Evolutionary conservation across 2,329 filamentous ascomycete genomes (phyloP).

Genomic region (Lecanicillium sp.): DNA sequence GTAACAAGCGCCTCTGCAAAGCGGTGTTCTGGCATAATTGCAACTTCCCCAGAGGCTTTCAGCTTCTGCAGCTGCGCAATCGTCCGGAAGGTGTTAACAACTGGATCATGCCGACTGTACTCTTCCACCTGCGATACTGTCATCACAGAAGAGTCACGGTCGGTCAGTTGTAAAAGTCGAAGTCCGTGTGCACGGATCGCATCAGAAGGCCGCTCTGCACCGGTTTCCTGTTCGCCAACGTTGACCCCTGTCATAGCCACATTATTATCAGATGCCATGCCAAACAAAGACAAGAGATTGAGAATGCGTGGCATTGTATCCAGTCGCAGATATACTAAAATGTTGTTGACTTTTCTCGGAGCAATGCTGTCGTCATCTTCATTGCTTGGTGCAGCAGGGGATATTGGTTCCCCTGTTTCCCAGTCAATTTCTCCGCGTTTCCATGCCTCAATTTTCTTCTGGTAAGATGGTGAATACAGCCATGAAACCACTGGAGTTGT

Average conservation of each 20-base stretch:
- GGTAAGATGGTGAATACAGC: slow-evolving; percentile 63
- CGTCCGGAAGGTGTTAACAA: slow-evolving; percentile 85
- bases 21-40: slow-evolving; percentile 67
- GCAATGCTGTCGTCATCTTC: neutral
- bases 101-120: slow-evolving; percentile 64
- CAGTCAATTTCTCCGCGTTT: slow-evolving; percentile 86
- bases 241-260: slow-evolving; percentile 10
- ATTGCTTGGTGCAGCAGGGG: slow-evolving; percentile 17
- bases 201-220: slow-evolving; percentile 18
- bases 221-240: slow-evolving; percentile 8
- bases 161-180: slow-evolving; percentile 79
- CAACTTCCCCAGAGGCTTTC: slow-evolving; percentile 72
- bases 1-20: slow-evolving; percentile 71
- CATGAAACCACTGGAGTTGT: slow-evolving; percentile 69
- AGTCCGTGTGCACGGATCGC: slow-evolving; percentile 72
- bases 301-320: slow-evolving; percentile 79
- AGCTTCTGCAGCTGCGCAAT: slow-evolving; percentile 81
- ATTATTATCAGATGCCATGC: slow-evolving; percentile 36
- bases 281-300: slow-evolving; percentile 72
- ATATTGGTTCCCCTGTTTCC: slow-evolving; percentile 42
- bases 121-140: slow-evolving; percentile 78
- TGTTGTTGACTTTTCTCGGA: slow-evolving; percentile 19
- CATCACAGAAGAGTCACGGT: slow-evolving; percentile 94
- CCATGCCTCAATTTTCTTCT: slow-evolving; percentile 45
- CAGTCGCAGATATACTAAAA: slow-evolving; percentile 75